Conservation (phyloP, 139 green algal genomes). For the Volvox reticuliferus region DNA sequence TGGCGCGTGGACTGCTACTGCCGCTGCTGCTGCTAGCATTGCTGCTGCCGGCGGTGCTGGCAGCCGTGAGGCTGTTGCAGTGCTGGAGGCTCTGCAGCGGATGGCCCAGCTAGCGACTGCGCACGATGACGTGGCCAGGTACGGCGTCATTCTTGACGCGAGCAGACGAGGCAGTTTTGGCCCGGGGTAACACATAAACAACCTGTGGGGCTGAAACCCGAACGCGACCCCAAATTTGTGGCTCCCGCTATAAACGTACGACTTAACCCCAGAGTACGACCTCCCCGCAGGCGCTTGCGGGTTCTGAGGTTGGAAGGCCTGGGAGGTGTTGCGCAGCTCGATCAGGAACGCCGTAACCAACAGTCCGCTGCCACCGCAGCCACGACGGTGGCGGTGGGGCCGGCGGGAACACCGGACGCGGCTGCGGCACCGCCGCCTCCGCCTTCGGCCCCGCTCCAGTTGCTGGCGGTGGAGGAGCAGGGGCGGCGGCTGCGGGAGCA, state of each 20-base stretch:
- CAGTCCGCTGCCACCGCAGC: background rate
- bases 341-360: background rate
- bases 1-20: background rate
- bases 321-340: background rate
- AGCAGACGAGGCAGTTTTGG: too few species aligned
- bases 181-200: too few species aligned
- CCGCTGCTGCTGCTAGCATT: too few species aligned
- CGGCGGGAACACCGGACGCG: background rate
- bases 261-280: too few species aligned
- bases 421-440: background rate
- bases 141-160: too few species aligned
- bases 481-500: background rate
- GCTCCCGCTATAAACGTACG: too few species aligned
- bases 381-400: background rate
- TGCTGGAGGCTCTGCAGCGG: background rate
- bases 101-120: constrained; percentile 27
- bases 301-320: constrained; percentile 2
- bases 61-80: background rate
- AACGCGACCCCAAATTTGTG: too few species aligned
- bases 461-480: constrained; percentile 15
- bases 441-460: background rate
- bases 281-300: constrained; percentile 1
- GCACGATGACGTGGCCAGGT: constrained; percentile 33
- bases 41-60: background rate
- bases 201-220: too few species aligned